A percentile compares a stretch with the other conserved stretches of the same genome.
Evolutionary conservation across 2,329 filamentous ascomycete genomes (phyloP).

Genomic region (Thielaviopsis euricoi): DNA sequence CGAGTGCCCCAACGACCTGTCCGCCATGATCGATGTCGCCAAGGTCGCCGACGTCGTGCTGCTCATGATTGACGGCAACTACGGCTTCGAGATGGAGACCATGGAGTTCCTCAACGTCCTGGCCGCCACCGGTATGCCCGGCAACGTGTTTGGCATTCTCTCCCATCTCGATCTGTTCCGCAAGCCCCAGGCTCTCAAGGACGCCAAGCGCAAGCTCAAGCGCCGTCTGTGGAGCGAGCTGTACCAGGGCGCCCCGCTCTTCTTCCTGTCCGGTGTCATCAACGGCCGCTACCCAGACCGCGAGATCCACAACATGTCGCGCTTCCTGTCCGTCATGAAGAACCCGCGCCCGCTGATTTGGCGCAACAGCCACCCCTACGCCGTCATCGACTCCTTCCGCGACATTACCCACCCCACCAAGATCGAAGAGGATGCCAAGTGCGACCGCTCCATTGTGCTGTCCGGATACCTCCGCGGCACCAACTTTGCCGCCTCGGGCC

Average conservation of each 20-base stretch:
- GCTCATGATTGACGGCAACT: constrained; percentile 97
- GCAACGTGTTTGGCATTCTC: constrained; percentile 92
- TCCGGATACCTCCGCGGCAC: constrained; percentile 91
- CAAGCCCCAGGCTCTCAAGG: constrained; percentile 79
- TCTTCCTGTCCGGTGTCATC: constrained; percentile 90
- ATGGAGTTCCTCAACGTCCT: constrained; percentile 98
- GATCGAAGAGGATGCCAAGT: constrained; percentile 76
- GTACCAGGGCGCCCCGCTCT: constrained; percentile 91
- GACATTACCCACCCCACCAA: constrained; percentile 88
- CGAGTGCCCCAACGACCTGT: constrained; percentile 92
- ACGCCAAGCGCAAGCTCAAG: constrained; percentile 92
- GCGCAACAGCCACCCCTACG: constrained; percentile 92
- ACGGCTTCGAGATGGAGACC: constrained; percentile 98
- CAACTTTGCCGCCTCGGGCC: constrained; percentile 75
- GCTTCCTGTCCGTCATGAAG: constrained; percentile 98
- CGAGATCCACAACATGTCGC: constrained; percentile 86
- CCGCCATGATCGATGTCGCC: constrained; percentile 90
- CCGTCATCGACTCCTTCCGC: constrained; percentile 82
- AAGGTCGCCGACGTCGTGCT: constrained; percentile 96
- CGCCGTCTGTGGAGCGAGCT: constrained; percentile 92
- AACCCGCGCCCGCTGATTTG: constrained; percentile 91
- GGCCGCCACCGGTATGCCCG: constrained; percentile 90
- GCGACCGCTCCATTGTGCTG: constrained; percentile 76
- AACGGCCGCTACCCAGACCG: constrained; percentile 94
- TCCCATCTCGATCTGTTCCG: constrained; percentile 92